Conservation (phyloP, 179 eudicot genomes). For the Corrigiola litoralis region DNA sequence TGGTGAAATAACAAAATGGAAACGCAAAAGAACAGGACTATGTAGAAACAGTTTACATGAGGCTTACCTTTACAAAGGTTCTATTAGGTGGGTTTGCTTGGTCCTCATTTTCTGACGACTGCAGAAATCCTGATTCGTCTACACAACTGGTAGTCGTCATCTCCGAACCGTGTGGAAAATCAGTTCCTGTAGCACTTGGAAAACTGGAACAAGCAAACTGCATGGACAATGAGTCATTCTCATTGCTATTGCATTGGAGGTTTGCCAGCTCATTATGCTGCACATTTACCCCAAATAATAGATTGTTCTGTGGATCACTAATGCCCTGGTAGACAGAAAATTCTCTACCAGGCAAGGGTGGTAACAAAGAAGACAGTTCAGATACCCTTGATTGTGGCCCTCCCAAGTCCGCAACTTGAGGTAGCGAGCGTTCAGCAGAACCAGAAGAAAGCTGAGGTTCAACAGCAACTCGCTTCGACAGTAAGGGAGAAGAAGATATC, state of each 20-base stretch:
- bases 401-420: slow-evolving; percentile 27
- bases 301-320: slow-evolving; percentile 32
- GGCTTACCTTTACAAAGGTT: slow-evolving; percentile 74
- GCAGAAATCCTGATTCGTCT: slow-evolving; percentile 67
- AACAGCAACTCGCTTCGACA: slow-evolving; percentile 28
- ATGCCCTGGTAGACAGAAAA: slow-evolving; percentile 31
- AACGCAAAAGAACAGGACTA: neutral
- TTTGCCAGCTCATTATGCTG: slow-evolving; percentile 31
- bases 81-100: slow-evolving; percentile 47
- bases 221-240: slow-evolving; percentile 38
- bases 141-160: slow-evolving; percentile 55
- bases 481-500: slow-evolving; percentile 27
- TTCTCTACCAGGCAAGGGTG: slow-evolving; percentile 35
- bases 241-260: slow-evolving; percentile 30
- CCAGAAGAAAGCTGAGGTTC: slow-evolving; percentile 28
- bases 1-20: neutral
- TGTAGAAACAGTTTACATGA: neutral
- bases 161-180: slow-evolving; percentile 47
- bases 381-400: slow-evolving; percentile 30
- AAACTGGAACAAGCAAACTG: slow-evolving; percentile 61
- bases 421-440: slow-evolving; percentile 20
- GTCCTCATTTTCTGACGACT: slow-evolving; percentile 61
- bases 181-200: slow-evolving; percentile 37
- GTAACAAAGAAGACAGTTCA: slow-evolving; percentile 33
- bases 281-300: slow-evolving; percentile 33